Evolutionary conservation across 495 filamentous ascomycete genomes (phyloP), one percentile per base, ranked within the genome.

Genomic region (Cenococcum geophilum): DNA sequence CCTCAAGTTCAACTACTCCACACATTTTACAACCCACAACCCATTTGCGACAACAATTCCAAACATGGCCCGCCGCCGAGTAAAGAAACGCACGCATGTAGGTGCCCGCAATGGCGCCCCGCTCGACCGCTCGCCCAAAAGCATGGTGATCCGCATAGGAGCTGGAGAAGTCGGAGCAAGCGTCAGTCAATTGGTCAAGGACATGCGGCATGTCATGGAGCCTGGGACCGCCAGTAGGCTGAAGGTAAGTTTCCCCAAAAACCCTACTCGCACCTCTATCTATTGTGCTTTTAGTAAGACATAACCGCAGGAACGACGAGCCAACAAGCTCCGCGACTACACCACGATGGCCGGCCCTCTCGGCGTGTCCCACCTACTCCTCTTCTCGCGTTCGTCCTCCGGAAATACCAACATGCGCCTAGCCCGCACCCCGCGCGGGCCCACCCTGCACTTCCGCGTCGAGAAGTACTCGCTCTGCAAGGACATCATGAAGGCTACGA

Each of bases 81-180:
- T 83, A 32, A 97, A 96, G 76, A 96, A 91, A 80, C 87, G 89
- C 72, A 95, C 92, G 42, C 91, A 96, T 74, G 74, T 83, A 20
- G 82, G 84, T 43, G 83, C 87, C 22, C 80, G 80, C 63, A 88
- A 88, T 76, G 84, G 82, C 54, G 63, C 79, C 60, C 69, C 27
- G 78, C 57, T 73, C 64, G 74, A 73, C 63, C 82, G 82, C 59
- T 80, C 83, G 55, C 93, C 93, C 16, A 96, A 96, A 79, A 92
- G 87, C 68, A 97, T 99, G 95, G 93, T 99, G 56, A 95, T 99
- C 74, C 86, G 93, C 66, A 91, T 96, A 57, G 93, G 95, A 67
- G 93, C 90, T 70, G 87, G 90, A 64, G 90, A 96, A 70, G 90
- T 97, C 35, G 93, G 93, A 60, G 83, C 89, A 57, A 95, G 88